These are phyloP conservation scores for Viola odorata DNA, from an alignment of 345 rosid species.

Conservation along the genomic window DNA sequence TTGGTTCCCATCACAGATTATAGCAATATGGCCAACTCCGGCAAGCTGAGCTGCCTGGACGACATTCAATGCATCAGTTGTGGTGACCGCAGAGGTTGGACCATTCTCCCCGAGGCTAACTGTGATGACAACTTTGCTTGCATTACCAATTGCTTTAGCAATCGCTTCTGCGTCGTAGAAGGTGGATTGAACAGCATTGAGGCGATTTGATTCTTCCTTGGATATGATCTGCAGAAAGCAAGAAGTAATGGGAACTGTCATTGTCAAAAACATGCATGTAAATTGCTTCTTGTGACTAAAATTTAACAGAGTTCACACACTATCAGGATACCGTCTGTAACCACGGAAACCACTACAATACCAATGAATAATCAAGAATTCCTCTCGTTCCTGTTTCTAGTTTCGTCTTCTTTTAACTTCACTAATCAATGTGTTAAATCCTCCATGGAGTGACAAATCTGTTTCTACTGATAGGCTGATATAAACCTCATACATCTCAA, in stretches of 20 bases:
- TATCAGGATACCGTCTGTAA: too few species aligned
- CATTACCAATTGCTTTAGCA: constrained; percentile 96
- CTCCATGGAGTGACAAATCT: too few species aligned
- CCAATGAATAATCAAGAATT: too few species aligned
- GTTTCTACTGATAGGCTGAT: too few species aligned
- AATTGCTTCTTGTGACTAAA: too few species aligned
- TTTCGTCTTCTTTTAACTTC: too few species aligned
- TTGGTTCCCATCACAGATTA: constrained; percentile 50
- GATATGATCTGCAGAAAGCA: constrained; percentile 58
- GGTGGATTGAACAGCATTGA: constrained; percentile 79
- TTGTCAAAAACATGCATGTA: too few species aligned
- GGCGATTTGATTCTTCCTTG: constrained; percentile 61
- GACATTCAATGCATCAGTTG: constrained; percentile 68
- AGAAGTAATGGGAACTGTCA: not conserved
- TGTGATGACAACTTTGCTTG: constrained; percentile 82
- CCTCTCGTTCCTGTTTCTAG: too few species aligned
- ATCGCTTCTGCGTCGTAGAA: constrained; percentile 67
- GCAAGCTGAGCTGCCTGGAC: constrained; percentile 79
- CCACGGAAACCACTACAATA: too few species aligned
- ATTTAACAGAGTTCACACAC: too few species aligned
- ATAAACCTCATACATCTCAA: too few species aligned
- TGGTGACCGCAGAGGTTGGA: constrained; percentile 53
- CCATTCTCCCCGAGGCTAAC: constrained; percentile 70
- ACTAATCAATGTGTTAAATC: too few species aligned
- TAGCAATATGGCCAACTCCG: constrained; percentile 77